Percentiles rank a stretch among this genome's conserved stretches.
These are phyloP conservation scores for Mariannaea sp. DNA, from an alignment of 2,329 filamentous ascomycete species.

Conservation along the genomic window DNA sequence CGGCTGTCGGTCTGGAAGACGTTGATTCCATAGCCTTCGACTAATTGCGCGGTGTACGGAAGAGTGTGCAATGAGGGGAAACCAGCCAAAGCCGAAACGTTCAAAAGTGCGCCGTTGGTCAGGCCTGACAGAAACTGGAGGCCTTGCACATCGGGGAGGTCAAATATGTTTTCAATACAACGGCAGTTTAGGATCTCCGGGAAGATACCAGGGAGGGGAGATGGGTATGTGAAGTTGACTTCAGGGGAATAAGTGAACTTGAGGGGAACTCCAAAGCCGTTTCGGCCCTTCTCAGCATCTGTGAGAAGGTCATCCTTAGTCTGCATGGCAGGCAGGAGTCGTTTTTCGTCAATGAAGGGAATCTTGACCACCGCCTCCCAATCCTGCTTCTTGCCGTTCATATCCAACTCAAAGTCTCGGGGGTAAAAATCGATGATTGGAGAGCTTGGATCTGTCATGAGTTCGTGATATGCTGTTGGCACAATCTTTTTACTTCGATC, in stretches of 20 bases:
- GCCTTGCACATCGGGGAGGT: conserved; percentile 89
- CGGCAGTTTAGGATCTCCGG: conserved; percentile 85
- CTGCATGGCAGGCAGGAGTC: conserved; percentile 83
- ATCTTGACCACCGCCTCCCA: conserved; percentile 99
- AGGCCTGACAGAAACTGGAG: conserved; percentile 84
- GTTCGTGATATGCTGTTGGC: conserved; percentile 79
- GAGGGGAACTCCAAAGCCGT: conserved; percentile 87
- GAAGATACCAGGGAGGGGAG: conserved; percentile 86
- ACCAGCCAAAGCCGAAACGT: conserved; percentile 81
- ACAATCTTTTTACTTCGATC: conserved; percentile 98
- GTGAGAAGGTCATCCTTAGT: conserved; percentile 80
- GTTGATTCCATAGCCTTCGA: conserved; percentile 79
- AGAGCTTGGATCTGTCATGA: conserved; percentile 90
- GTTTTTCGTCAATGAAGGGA: conserved; percentile 93
- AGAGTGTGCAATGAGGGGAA: conserved; percentile 90
- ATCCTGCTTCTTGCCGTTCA: conserved; percentile 99
- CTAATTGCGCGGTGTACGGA: conserved; percentile 76
- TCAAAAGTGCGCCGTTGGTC: conserved; percentile 82
- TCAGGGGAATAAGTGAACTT: conserved; percentile 88
- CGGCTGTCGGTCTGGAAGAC: conserved; percentile 96
- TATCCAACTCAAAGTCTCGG: conserved; percentile 93
- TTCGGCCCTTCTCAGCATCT: conserved; percentile 78
- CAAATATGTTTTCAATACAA: conserved; percentile 95
- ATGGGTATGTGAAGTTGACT: conserved; percentile 81
- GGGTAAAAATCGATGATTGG: conserved; percentile 99